Evolutionary conservation across 306 rosid species (phyloP), one percentile per base, ranked within the genome.

Genomic region (Pterocarpus santalinus): DNA sequence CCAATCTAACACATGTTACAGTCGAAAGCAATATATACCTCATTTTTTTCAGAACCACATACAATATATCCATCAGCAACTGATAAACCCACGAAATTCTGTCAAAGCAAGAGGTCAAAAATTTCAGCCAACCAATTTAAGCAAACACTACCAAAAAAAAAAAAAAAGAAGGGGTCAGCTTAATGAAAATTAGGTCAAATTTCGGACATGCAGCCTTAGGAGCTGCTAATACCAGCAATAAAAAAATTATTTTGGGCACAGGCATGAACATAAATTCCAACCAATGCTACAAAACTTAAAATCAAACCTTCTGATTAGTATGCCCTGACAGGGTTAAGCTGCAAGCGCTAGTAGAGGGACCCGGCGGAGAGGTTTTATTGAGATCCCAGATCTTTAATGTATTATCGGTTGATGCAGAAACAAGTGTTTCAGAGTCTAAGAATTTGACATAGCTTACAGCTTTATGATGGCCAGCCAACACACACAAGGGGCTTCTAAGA

Each of bases 1-100:
- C 17, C n/a, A 30, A 72, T 43, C 15, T 34, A 77, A 62, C 6
- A 47, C 62, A 63, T 39, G 72, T 49, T 22, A 49, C 11, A 35
- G 35, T 38, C 65, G 51, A 80, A 85, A 80, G 38, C 66, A 57
- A 67, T 65, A 69, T 64, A 70, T 93, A 95, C 98, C 97, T 95
- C 97, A 70, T 95, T 95, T 63, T 96, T 89, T 90, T 95, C 99
- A 75, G 99, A 95, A 80, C 99, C 99, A 61, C 99, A 96, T 6
- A 97, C 89, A 68, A 96, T 90, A 81, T 96, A 93, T 76, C 97
- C 97, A 73, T 96, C 89, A 64, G 89, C 85, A 79, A 91, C 90
- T 0, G 99, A 89, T 56, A 96, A 82, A 69, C 99, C 99, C 61
- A 96, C 98, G 72, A 96, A 96, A 81, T 96, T 96, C 99, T 96